These are phyloP conservation scores for Plasmodium gaboni DNA, from an alignment of 169 alveolate genomes.

Conservation along the genomic window DNA sequence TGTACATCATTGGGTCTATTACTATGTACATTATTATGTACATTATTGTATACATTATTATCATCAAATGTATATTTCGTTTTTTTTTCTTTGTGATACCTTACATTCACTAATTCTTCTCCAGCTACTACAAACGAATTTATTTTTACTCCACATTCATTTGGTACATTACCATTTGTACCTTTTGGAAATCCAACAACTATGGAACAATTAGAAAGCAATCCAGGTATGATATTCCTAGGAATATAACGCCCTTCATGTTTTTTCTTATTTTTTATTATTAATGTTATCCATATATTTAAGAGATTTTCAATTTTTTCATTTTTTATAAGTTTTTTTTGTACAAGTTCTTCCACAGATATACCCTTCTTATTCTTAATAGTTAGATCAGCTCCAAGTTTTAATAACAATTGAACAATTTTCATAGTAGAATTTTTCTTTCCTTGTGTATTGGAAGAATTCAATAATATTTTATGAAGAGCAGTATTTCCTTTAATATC, in stretches of 20 bases:
- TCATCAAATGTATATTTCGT: not conserved
- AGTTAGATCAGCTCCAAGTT: constrained; percentile 79
- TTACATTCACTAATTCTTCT: constrained; percentile 26
- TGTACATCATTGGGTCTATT: not conserved
- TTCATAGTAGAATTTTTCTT: constrained; percentile 12
- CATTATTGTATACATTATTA: not conserved
- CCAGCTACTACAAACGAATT: constrained; percentile 74
- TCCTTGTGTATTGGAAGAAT: constrained; percentile 16
- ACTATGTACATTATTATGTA: not conserved
- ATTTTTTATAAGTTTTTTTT: constrained; percentile 52
- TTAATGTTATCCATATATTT: constrained; percentile 70
- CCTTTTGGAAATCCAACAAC: constrained; percentile 71
- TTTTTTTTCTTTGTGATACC: not conserved
- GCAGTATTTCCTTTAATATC: constrained; percentile 89
- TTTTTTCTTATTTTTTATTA: constrained; percentile 23
- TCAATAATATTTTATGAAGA: constrained; percentile 81
- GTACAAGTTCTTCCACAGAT: constrained; percentile 72
- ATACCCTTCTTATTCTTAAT: constrained; percentile 77
- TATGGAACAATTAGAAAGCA: constrained; percentile 79
- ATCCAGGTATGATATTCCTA: constrained; percentile 64
- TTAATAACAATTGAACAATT: constrained; percentile 71
- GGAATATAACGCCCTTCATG: constrained; percentile 18
- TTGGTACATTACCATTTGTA: not conserved
- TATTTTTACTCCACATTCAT: constrained; percentile 37
- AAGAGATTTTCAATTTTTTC: constrained; percentile 47